Base-by-base conservation (phyloP, 179 eudicot species). In the Amaranthus tricolor region DNA sequence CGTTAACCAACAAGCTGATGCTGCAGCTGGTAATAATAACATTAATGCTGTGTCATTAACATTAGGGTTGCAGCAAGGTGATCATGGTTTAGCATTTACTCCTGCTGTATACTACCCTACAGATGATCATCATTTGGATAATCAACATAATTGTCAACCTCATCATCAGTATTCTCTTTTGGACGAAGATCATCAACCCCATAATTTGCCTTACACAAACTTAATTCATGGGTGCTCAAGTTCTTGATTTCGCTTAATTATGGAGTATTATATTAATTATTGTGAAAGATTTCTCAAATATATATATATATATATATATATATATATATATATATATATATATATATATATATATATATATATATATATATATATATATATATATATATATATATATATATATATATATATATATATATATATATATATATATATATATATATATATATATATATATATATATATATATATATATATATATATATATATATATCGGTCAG, bases 151-250 rank as follows among this genome's bases (percentile, higher is more conserved):
- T 72, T 84, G 90, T 78, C 89, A 86, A 63, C 86, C 75, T 70
- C 88, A 85, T 68, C 88, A 84, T 69, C 88, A 85, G 16, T 92
- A 82, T 75, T 84, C 94, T 6, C 84, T 91, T 13, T 77, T 95
- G 83, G 98, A 91, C 17, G 85, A 83, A 5, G 84, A 78, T 79
- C 82, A 83, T 81, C 84, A 76, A 21, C 92, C 86, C 20, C 51
- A 49, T 64, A 93, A 83, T 62, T 78, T 93, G 85, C 99, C 97
- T n/a, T 95, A 91, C 44, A 82, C 95, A 71, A 93, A 89, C 78
- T 78, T 95, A 84, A 87, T n/a, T n/a, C n/a, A n/a, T 95, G 93
- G 97, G 91, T 60, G 94, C 99, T 17, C 99, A 95, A 76, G 74
- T 95, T 78, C 93, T 93, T 85, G 96, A 93, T 79, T 87, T 89